A percentile compares a stretch with the other conserved stretches of the same genome.
Conservation (phyloP, 352 stramenopile genomes). For the Pythium graminicola region DNA sequence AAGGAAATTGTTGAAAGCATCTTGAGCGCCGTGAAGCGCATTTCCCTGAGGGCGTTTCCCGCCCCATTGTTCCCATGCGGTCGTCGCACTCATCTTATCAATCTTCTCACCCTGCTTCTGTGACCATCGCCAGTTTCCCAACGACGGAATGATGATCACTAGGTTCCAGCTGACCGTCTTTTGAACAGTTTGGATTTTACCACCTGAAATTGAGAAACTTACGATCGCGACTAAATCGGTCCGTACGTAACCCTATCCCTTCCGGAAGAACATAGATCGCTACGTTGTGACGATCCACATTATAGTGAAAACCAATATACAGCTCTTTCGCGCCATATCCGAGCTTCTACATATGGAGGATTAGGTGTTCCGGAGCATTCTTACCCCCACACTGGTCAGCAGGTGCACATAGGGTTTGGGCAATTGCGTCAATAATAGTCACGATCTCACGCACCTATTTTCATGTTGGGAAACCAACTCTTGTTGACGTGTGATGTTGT, state of each 20-base stretch:
- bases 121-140: background rate
- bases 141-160: constrained; percentile 8
- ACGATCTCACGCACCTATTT: background rate
- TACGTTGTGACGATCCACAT: background rate
- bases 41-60: constrained; percentile 41
- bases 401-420: background rate
- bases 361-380: background rate
- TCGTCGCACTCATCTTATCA: constrained; percentile 9
- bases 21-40: constrained; percentile 30
- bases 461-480: background rate
- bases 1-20: constrained; percentile 48
- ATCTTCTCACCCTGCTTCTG: constrained; percentile 1
- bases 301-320: background rate
- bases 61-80: constrained; percentile 68
- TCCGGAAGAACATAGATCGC: background rate
- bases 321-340: background rate
- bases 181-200: background rate
- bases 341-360: background rate
- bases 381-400: background rate
- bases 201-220: constrained; percentile 2
- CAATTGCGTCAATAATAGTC: background rate
- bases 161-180: background rate
- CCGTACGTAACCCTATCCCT: too few species aligned
- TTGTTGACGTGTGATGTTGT: constrained; percentile 8
- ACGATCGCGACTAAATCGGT: too few species aligned